Evolutionary conservation across 2,329 filamentous ascomycete genomes (phyloP), one percentile per base, ranked within the genome.

Genomic region (Colletotrichum australisinense): DNA sequence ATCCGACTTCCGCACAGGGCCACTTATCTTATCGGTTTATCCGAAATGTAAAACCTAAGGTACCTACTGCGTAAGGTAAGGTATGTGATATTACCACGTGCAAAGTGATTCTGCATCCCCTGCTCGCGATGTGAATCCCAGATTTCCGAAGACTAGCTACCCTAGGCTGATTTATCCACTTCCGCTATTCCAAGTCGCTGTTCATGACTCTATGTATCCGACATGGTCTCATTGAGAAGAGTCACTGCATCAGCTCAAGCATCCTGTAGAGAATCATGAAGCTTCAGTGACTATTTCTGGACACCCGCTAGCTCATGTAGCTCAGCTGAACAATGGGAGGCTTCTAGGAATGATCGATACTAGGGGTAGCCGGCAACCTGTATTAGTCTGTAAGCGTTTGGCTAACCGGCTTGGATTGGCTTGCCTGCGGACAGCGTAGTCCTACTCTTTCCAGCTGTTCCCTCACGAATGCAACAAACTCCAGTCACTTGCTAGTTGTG

Each of bases 11-110:
- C 35, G 60, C 38, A 4, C 7, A 52, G 8, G 0, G 1, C 3
- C 2, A 1, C 5, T 38, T 73, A 71, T 73, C 71, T 73, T 71
- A 73, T 73, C 60, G 58, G 60, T 71, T 73, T 58, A 42, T 73
- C 67, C 71, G 71, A 57, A 5, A 35, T 12, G 4, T 26, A 46
- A 32, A n/a, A n/a, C n/a, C n/a, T n/a, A n/a, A 35, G 32, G 32
- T 35, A 35, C 32, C 4, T 30, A 30, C 30, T 32, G 8, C 30
- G 30, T 11, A 32, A 32, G 30, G 30, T 32, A 11, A 32, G 30
- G 30, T 11, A 32, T 63, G n/a, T 11, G n/a, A 64, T 30, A 26
- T 26, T 26, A 6, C 52, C 52, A 65, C 30, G 52, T 57, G 49
- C 32, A 38, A 56, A 55, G 14, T 28, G 52, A 64, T 55, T n/a